Evolutionary conservation across 1,284 basidiomycete species (phyloP), one percentile per base, ranked within the genome.

Genomic region (Ganoderma resinaceum): DNA sequence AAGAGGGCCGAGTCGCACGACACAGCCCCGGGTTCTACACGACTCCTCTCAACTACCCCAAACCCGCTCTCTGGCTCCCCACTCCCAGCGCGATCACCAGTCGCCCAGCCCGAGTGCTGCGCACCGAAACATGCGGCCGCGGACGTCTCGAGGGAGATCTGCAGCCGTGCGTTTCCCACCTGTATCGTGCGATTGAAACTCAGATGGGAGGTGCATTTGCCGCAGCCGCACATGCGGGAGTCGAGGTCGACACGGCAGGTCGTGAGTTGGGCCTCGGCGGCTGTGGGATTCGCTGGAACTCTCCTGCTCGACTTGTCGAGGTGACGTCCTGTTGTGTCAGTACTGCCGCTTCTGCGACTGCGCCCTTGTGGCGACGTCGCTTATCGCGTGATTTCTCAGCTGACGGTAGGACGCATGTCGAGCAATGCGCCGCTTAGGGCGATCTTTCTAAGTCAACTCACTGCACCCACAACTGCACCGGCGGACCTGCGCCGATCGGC

Each of bases 381-480:
- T 66, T 62, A 57, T 66, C 65, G 23, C n/a, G 43, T 38, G 26
- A 38, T 16, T 37, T 61, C 46, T 42, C 58, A 55, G 64, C 43
- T 61, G 46, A 62, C 49, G 38, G 40, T 38, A 43, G 60, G 42
- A 61, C 23, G 9, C 52, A 23, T 26, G 20, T 35, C 42, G 61
- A n/a, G 61, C 53, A 35, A 11, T n/a, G 7, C 61, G 35, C 37
- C 58, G 66, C 61, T 59, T 62, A 40, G n/a, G 37, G 9, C 38
- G 43, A 66, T 29, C 52, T 35, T 46, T 40, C 23, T 62, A 6
- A 40, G 55, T 11, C 59, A 52, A 18, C 18, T 53, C 40, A 58
- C 46, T 55, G 66, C 70, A 66, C 70, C 67, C 70, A 72, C 70
- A 72, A 69, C 49, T 61, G 31, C 57, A 23, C 59, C 31, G 66